phyloP scores from a whole-genome alignment of 768 basidiomycete species.

The Psilocybe cubensis region DNA sequence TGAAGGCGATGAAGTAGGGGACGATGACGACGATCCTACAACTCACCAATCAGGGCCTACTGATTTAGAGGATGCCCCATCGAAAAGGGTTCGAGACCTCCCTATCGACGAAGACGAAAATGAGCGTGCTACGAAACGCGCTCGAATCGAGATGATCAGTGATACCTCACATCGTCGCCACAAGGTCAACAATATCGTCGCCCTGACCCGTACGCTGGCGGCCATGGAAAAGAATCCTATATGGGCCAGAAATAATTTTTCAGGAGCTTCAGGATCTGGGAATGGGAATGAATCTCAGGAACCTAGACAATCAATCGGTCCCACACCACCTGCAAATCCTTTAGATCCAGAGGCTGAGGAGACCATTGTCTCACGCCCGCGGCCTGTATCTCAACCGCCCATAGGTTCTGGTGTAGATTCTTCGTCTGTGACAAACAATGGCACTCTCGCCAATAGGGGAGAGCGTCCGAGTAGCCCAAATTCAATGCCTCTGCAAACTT shows the following conservation, averaged over 20 bases:
- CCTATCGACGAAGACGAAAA: constrained; percentile 9
- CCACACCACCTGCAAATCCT: background rate
- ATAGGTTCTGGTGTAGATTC: background rate
- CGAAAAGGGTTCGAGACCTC: constrained; percentile 7
- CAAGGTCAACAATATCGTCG: constrained; percentile 2
- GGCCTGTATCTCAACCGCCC: background rate
- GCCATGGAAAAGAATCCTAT: constrained; percentile 5
- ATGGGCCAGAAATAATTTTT: background rate
- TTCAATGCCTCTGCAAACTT: background rate
- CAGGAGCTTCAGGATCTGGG: background rate
- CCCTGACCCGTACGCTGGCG: constrained; percentile 11
- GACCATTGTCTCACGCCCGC: background rate
- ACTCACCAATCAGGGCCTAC: no score
- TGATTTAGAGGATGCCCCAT: background rate
- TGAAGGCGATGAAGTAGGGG: constrained; percentile 22
- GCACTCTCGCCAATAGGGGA: background rate
- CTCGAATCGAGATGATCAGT: constrained; percentile 2
- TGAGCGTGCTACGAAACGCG: constrained; percentile 9
- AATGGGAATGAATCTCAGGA: background rate
- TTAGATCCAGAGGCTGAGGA: background rate
- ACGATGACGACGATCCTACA: background rate
- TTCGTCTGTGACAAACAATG: background rate
- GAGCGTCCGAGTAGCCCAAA: background rate
- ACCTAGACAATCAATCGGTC: background rate
- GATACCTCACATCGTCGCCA: background rate